These are phyloP conservation scores for Kwoniella mangroviensis DNA, from an alignment of 768 basidiomycete genomes.

Conservation along the genomic window DNA sequence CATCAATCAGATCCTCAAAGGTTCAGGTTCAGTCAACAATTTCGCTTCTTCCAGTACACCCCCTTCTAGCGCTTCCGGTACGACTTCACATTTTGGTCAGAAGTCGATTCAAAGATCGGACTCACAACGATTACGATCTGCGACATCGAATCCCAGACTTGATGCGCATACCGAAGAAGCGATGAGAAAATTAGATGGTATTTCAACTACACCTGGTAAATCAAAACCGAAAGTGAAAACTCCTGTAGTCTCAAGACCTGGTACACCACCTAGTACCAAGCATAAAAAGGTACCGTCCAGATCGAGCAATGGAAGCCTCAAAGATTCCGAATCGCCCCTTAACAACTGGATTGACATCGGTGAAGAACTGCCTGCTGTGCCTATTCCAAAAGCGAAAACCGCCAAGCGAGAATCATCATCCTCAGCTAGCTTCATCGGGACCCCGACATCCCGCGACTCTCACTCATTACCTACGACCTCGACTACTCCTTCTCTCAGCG, in stretches of 20 bases:
- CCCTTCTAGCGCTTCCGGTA: constrained; percentile 14
- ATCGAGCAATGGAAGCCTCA: constrained; percentile 34
- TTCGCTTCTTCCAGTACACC: constrained; percentile 37
- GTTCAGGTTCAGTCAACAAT: constrained; percentile 48
- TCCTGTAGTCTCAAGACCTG: constrained; percentile 67
- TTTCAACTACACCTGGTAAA: constrained; percentile 67
- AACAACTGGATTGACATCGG: constrained; percentile 45
- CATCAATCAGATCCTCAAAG: constrained; percentile 77
- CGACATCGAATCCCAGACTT: constrained; percentile 15
- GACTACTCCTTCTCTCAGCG: constrained; percentile 44
- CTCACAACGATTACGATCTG: constrained; percentile 23
- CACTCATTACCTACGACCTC: constrained; percentile 41
- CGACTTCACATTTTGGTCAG: constrained; percentile 46
- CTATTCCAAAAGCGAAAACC: constrained; percentile 1
- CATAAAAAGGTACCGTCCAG: constrained; percentile 19
- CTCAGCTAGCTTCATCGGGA: constrained; percentile 45
- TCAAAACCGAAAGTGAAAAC: constrained; percentile 23
- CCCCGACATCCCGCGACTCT: constrained; percentile 45
- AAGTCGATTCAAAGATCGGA: constrained; percentile 36
- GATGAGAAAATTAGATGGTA: constrained; percentile 87
- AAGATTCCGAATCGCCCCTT: constrained; percentile 32
- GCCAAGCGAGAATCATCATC: constrained; percentile 46
- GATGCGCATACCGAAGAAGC: constrained; percentile 89
- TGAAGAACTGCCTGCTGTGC: constrained; percentile 31
- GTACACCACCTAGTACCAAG: constrained; percentile 43